phyloP scores from a whole-genome alignment of 1,284 basidiomycete species.

The Ganoderma multipileum region DNA sequence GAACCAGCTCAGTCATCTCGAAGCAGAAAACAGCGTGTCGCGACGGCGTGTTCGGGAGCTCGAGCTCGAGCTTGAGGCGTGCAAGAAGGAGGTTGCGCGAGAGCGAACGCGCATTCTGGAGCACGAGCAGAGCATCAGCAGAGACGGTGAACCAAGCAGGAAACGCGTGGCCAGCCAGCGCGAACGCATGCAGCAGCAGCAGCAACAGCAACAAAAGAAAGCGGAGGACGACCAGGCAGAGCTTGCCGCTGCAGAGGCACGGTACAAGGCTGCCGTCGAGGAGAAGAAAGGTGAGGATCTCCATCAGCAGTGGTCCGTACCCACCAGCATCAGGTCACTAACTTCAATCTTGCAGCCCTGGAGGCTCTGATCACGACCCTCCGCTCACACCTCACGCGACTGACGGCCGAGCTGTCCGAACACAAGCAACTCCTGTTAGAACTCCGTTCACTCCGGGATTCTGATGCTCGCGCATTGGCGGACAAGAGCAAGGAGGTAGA shows the following conservation, averaged over 20 bases:
- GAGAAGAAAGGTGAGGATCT: conserved; percentile 79
- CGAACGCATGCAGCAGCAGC: conserved; percentile 18
- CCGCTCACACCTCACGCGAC: conserved; percentile 74
- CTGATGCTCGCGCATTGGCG: conserved; percentile 64
- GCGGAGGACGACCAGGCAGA: conserved; percentile 32
- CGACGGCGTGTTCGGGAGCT: conserved; percentile 81
- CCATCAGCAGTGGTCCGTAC: conserved; percentile 7
- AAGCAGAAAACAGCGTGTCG: conserved; percentile 83
- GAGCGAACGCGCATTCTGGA: conserved; percentile 71
- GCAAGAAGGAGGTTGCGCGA: conserved; percentile 71
- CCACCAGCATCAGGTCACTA: neutral
- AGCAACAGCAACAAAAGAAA: conserved; percentile 26
- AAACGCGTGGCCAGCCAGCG: conserved; percentile 15
- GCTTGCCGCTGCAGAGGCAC: conserved; percentile 32
- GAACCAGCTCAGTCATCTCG: conserved; percentile 69
- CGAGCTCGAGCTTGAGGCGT: conserved; percentile 81
- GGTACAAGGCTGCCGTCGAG: conserved; percentile 78
- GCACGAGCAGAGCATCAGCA: conserved; percentile 49
- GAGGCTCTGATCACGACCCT: conserved; percentile 79
- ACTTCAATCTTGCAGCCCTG: conserved; percentile 56
- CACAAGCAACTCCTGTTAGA: conserved; percentile 73
- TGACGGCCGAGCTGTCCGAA: conserved; percentile 79
- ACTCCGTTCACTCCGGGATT: conserved; percentile 67
- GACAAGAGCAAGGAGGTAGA: conserved; percentile 71
- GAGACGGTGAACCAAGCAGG: conserved; percentile 33